Conservation (phyloP, 768 basidiomycete genomes). For the Chalciporus chontae region DNA sequence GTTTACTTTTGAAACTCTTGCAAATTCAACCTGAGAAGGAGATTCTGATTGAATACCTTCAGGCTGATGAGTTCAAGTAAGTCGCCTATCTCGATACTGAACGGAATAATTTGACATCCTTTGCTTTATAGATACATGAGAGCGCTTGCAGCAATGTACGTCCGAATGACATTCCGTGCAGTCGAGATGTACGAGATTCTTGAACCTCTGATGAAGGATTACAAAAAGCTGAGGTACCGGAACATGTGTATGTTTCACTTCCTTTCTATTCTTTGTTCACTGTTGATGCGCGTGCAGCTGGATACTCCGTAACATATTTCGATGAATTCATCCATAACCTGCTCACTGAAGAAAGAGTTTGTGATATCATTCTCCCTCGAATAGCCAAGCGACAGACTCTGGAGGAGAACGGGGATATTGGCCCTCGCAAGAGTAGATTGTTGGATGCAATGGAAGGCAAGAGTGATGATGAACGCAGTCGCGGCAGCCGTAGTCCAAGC, state of each 20-base stretch:
- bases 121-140: conserved; percentile 71
- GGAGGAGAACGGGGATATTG: conserved; percentile 90
- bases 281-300: conserved; percentile 47
- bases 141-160: conserved; percentile 89
- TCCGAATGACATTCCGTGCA: conserved; percentile 90
- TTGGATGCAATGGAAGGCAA: conserved; percentile 83
- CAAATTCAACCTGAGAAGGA: conserved; percentile 99
- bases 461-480: conserved; percentile 47
- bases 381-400: conserved; percentile 79
- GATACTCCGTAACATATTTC: conserved; percentile 82
- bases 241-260: conserved; percentile 60
- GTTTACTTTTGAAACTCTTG: conserved; percentile 87
- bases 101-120: background rate
- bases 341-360: conserved; percentile 86
- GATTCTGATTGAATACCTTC: conserved; percentile 90
- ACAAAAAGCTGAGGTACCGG: conserved; percentile 78
- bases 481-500: conserved; percentile 36
- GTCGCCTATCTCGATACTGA: conserved; percentile 24
- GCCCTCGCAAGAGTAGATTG: conserved; percentile 81
- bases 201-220: conserved; percentile 94
- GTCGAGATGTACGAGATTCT: conserved; percentile 90
- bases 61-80: conserved; percentile 98
- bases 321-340: conserved; percentile 90
- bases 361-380: conserved; percentile 94
- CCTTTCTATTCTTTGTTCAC: background rate